Evolutionary conservation across 192 early-diverging fungal genomes (phyloP).

Genomic region (Lunasporangiospora selenospora): DNA sequence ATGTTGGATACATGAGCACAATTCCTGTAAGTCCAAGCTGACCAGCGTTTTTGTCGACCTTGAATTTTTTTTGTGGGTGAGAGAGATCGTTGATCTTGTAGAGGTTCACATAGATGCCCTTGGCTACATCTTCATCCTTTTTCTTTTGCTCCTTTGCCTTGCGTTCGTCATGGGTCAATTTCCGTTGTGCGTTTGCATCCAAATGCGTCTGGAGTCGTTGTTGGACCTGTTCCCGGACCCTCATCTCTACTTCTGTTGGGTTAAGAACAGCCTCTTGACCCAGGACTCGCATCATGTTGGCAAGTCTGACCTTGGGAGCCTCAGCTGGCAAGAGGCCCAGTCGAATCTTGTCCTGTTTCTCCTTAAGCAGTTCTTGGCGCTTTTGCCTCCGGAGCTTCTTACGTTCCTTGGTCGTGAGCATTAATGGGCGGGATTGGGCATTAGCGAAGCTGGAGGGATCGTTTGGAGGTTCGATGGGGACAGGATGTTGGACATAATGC

Average conservation of each 20-base stretch:
- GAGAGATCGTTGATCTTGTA: constrained; percentile 82
- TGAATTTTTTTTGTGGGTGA: constrained; percentile 86
- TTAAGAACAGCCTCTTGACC: constrained; percentile 95
- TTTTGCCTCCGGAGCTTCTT: constrained; percentile 94
- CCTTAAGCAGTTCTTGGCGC: constrained; percentile 83
- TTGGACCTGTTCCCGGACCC: constrained; percentile 88
- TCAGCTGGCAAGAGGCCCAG: constrained; percentile 93
- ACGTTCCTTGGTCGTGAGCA: constrained; percentile 87
- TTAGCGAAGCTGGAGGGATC: constrained; percentile 65
- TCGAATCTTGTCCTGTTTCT: constrained; percentile 94
- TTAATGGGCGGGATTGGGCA: constrained; percentile 61
- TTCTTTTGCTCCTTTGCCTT: constrained; percentile 80
- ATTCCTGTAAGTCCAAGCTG: constrained; percentile 87
- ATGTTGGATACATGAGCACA: constrained; percentile 75
- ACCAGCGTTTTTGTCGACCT: constrained; percentile 89
- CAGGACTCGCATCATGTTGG: constrained; percentile 95
- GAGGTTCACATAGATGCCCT: constrained; percentile 80
- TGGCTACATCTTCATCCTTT: constrained; percentile 71
- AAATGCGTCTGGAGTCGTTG: constrained; percentile 81
- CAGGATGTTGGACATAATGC: constrained; percentile 84
- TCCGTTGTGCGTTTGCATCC: constrained; percentile 80
- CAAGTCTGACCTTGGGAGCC: constrained; percentile 88
- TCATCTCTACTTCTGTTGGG: constrained; percentile 92
- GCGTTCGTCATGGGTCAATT: constrained; percentile 88
- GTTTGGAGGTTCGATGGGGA: constrained; percentile 80